These are phyloP conservation scores for Botrytis tulipae DNA, from an alignment of 2,329 filamentous ascomycete genomes.

Conservation along the genomic window DNA sequence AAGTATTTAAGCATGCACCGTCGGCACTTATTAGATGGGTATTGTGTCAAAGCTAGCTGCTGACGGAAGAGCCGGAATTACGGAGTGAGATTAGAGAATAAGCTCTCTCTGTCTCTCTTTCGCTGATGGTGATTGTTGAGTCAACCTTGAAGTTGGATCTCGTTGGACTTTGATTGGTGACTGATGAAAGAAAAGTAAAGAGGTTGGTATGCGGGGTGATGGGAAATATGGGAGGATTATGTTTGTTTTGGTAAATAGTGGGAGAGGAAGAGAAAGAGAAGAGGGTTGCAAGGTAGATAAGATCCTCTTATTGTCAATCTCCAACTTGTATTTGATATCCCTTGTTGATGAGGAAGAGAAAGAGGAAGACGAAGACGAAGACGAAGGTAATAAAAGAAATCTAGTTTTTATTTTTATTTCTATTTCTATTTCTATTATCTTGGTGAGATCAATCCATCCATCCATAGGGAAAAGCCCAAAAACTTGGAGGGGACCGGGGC, in stretches of 20 bases:
- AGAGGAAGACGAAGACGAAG: background rate
- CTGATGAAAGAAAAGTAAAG: slow-evolving; percentile 8
- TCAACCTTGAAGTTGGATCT: background rate
- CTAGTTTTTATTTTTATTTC: background rate
- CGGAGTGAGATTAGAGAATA: background rate
- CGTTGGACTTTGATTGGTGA: background rate
- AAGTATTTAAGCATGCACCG: background rate
- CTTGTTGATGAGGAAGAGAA: background rate
- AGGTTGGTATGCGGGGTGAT: slow-evolving; percentile 9
- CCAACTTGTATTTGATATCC: background rate
- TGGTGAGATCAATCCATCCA: background rate
- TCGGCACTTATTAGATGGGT: background rate
- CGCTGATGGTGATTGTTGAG: background rate
- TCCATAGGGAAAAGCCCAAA: background rate
- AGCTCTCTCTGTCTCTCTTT: background rate
- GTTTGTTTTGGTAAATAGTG: background rate
- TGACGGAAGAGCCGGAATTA: background rate
- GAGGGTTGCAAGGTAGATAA: background rate
- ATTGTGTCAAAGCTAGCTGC: background rate
- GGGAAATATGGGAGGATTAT: background rate
- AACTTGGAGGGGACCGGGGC: background rate
- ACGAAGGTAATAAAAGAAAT: background rate
- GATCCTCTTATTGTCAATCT: background rate
- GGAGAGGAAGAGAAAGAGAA: background rate
- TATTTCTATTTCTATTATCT: background rate